Conservation (phyloP, 345 rosid genomes). For the Eucalyptus cloeziana region DNA sequence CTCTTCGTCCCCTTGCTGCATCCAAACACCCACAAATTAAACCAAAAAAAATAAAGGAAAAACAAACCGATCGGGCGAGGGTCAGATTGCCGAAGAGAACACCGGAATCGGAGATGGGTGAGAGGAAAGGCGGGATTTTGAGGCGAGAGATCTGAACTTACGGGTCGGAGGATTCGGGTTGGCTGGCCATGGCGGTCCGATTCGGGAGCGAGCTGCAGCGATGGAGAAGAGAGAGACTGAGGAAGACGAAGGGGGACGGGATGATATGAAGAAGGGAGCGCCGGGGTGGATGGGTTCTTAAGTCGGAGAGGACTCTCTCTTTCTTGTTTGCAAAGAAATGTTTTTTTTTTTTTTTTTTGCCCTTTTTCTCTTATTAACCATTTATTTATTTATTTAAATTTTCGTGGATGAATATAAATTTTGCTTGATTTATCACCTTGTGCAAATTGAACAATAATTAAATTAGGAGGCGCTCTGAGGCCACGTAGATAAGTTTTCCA, state of each 20-base stretch:
- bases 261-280: not conserved
- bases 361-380: not conserved
- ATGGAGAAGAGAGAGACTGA: not conserved
- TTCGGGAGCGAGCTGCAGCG: not conserved
- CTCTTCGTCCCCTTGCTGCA: slow-evolving; percentile 69
- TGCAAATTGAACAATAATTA: not conserved
- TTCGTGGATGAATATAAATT: not conserved
- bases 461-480: not conserved
- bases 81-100: not conserved
- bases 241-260: not conserved
- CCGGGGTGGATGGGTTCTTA: not conserved
- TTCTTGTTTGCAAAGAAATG: slow-evolving; percentile 55
- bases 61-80: not conserved
- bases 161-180: slow-evolving; percentile 88
- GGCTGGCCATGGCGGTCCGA: slow-evolving; percentile 34
- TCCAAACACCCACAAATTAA: not conserved
- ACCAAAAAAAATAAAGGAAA: not conserved
- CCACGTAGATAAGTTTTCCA: not conserved
- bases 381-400: not conserved
- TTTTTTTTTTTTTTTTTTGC: not conserved
- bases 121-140: slow-evolving; percentile 17
- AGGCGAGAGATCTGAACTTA: slow-evolving; percentile 8
- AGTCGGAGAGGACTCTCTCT: slow-evolving; percentile 6
- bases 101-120: not conserved
- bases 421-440: not conserved